phyloP scores from a whole-genome alignment of 2,329 filamentous ascomycete genomes.

The Trichoderma asperellum region DNA sequence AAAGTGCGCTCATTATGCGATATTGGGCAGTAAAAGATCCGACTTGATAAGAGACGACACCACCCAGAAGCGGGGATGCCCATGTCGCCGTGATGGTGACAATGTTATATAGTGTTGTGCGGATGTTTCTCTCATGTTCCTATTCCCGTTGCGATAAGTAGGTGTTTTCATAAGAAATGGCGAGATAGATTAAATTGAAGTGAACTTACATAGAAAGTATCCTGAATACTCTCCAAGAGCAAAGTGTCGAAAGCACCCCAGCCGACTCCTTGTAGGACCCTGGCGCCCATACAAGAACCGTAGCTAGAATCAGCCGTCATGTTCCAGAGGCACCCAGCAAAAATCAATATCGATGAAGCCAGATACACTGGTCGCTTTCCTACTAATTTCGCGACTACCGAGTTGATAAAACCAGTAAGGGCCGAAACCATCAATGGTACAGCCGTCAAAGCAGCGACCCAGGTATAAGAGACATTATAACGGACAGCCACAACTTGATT shows the following conservation, averaged over 20 bases:
- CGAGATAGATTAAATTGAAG: not conserved
- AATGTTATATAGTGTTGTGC: constrained; percentile 51
- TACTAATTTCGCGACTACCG: constrained; percentile 50
- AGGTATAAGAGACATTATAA: constrained; percentile 52
- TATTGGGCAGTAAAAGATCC: constrained; percentile 54
- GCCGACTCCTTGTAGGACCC: constrained; percentile 60
- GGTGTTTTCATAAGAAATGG: too few species aligned
- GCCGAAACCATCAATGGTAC: constrained; percentile 57
- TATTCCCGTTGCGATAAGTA: constrained; percentile 13
- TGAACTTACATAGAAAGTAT: constrained; percentile 58
- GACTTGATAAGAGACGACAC: constrained; percentile 49
- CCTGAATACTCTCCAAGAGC: constrained; percentile 56
- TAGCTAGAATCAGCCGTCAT: constrained; percentile 48
- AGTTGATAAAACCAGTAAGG: constrained; percentile 48
- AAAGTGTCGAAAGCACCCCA: constrained; percentile 63
- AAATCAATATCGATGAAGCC: constrained; percentile 49
- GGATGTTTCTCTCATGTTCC: constrained; percentile 57
- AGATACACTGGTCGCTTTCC: constrained; percentile 61
- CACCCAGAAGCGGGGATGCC: constrained; percentile 59
- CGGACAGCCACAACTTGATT: constrained; percentile 49
- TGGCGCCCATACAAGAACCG: constrained; percentile 54
- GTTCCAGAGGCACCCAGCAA: constrained; percentile 57
- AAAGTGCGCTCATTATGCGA: constrained; percentile 54
- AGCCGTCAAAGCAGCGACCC: constrained; percentile 55
- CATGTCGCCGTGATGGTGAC: constrained; percentile 53